These are phyloP conservation scores for Ustilaginoidea virens DNA, from an alignment of 2,329 filamentous ascomycete genomes.

Conservation along the genomic window DNA sequence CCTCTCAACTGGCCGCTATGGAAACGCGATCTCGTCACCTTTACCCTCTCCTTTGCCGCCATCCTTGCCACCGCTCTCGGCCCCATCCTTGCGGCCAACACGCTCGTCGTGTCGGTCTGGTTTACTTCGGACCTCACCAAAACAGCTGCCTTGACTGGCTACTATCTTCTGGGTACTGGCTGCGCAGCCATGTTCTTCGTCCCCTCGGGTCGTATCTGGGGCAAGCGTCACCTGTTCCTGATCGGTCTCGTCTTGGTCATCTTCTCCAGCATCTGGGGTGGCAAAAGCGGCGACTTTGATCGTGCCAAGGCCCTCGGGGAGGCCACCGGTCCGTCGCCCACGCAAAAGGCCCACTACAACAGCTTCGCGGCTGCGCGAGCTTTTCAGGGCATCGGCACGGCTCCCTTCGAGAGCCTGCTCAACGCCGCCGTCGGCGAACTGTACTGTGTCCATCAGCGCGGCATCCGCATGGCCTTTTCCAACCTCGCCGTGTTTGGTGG, in stretches of 20 bases:
- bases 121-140: constrained; percentile 54
- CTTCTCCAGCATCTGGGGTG: constrained; percentile 63
- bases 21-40: constrained; percentile 68
- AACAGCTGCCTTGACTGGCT: constrained; percentile 72
- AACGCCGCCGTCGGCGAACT: constrained; percentile 82
- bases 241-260: constrained; percentile 62
- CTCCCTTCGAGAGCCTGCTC: constrained; percentile 79
- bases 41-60: constrained; percentile 62
- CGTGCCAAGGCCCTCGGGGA: constrained; percentile 1
- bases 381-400: constrained; percentile 72
- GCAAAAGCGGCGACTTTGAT: constrained; percentile 36
- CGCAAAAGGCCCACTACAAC: constrained; percentile 35
- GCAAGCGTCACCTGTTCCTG: constrained; percentile 79
- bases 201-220: constrained; percentile 77
- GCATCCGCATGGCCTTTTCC: constrained; percentile 72
- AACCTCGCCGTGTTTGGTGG: constrained; percentile 43
- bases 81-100: constrained; percentile 79
- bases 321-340: constrained; percentile 1
- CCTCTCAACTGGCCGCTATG: constrained; percentile 76
- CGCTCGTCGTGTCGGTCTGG: constrained; percentile 56
- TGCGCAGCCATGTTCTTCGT: constrained; percentile 74
- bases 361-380: constrained; percentile 66
- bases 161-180: constrained; percentile 72
- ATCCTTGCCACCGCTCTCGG: constrained; percentile 76
- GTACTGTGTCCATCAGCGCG: constrained; percentile 75